Evolutionary conservation across 192 early-diverging fungal genomes (phyloP), one percentile per base, ranked within the genome.

Genomic region (Backusella parvicylindrica): DNA sequence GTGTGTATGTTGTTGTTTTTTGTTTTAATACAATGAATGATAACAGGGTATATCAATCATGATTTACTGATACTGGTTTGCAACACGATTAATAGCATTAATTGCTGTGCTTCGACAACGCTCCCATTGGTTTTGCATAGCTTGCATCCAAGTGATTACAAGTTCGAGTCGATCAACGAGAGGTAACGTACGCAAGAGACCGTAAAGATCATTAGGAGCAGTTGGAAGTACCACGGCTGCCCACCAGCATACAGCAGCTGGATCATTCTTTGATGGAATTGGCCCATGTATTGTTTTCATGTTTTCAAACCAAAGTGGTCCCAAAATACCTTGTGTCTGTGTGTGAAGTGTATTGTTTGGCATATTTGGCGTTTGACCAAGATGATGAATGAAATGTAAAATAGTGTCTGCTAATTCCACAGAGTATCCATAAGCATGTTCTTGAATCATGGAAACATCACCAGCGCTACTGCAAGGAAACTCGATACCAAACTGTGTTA

Each of bases 181-280:
- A 41, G 56, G 33, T 28, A 64, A 11, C 4, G 63, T 73, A 23
- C 56, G 35, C 4, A 73, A 64, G 15, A 73, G 28, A 31, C 36
- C 49, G 28, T 73, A 73, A 30, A 41, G 33, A 12, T 73, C 72
- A 15, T 63, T 43, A 32, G 30, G 16, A 28, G 37, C 36, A 23
- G 33, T 30, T n/a, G 72, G 72, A 65, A 73, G 64, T 18, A 73
- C 40, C 0, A 63, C 56, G 64, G 72, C 72, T 9, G 60, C 72
- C 72, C 72, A 73, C 72, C 72, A 73, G 30, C 72, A 73, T 13
- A 73, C 56, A 30, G 56, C 56, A 65, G 72, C 32, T 26, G 56
- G 37, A 30, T 73, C 60, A 12, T 32, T 35, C 21, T 60, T 36
- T 13, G 72, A 73, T n/a, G 72, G 72, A 23, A 73, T 60, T 9